A percentile compares a stretch with the other conserved stretches of the same genome.
Evolutionary conservation across 371 early-diverging fungal species (phyloP).

Genomic region (Apophysomyces trapeziformis): DNA sequence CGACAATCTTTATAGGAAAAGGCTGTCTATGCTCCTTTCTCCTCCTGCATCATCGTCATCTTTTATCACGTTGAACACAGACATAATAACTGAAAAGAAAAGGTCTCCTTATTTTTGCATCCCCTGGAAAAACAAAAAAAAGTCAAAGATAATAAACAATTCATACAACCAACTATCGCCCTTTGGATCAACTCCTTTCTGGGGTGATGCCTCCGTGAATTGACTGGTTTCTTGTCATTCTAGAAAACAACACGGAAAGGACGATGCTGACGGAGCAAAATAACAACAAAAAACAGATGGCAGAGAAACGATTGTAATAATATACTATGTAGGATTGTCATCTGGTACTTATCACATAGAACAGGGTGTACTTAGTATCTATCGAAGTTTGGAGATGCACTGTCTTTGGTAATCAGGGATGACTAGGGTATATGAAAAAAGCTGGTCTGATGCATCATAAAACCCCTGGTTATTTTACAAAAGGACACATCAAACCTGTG

Average conservation of each 20-base stretch:
- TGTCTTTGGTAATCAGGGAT: background rate
- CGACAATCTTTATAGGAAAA: constrained; percentile 10
- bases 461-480: constrained; percentile 6
- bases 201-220: too few species aligned
- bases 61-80: constrained; percentile 10
- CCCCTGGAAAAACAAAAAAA: background rate
- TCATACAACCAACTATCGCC: constrained; percentile 1
- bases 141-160: constrained; percentile 5
- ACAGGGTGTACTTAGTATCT: background rate
- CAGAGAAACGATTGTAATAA: background rate
- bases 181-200: background rate
- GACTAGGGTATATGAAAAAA: constrained; percentile 8
- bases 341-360: background rate
- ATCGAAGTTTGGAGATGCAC: constrained; percentile 1
- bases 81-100: background rate
- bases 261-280: background rate
- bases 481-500: constrained; percentile 9
- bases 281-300: background rate
- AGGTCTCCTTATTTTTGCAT: constrained; percentile 1
- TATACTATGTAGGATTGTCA: background rate
- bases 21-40: constrained; percentile 3
- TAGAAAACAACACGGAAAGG: background rate
- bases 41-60: constrained; percentile 11
- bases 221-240: too few species aligned
- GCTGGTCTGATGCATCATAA: constrained; percentile 1